A percentile compares a stretch with the other conserved stretches of the same genome.
These are phyloP conservation scores for Rhodotorula graminis DNA, from an alignment of 768 basidiomycete genomes.

Conservation along the genomic window DNA sequence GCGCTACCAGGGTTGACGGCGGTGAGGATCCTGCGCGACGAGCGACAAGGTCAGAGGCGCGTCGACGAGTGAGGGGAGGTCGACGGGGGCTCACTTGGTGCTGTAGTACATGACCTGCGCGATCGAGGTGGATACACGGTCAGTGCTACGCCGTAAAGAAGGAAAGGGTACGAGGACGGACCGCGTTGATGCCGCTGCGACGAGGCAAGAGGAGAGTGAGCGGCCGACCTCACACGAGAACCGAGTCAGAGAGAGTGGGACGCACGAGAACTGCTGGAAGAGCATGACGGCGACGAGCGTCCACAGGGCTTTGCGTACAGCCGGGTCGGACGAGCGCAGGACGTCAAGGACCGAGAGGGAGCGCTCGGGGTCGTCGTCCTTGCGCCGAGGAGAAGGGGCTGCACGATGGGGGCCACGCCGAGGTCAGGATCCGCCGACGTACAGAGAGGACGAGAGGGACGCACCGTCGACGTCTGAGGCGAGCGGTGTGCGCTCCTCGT, in stretches of 20 bases:
- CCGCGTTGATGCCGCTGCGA: conserved; percentile 57
- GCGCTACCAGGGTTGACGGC: conserved; percentile 29
- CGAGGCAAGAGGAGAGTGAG: neutral
- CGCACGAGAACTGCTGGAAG: conserved; percentile 70
- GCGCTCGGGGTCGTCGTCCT: neutral
- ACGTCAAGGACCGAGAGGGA: conserved; percentile 16
- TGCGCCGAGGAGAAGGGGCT: neutral
- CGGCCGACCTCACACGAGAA: too few species aligned
- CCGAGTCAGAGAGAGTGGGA: neutral
- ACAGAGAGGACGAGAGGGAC: neutral
- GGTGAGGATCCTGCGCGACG: conserved; percentile 60
- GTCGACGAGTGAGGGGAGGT: neutral
- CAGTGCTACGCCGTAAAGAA: too few species aligned
- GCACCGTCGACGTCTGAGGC: neutral
- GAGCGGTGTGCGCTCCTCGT: conserved; percentile 27
- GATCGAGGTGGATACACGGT: neutral
- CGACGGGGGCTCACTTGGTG: neutral
- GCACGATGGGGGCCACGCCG: too few species aligned
- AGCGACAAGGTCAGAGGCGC: neutral
- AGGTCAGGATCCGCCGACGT: neutral
- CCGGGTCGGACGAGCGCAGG: conserved; percentile 1
- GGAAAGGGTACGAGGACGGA: too few species aligned
- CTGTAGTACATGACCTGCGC: conserved; percentile 70
- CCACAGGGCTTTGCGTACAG: conserved; percentile 58
- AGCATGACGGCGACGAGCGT: conserved; percentile 68